Conservation (phyloP, 768 basidiomycete species). For the Boletus vermiculosoides region DNA sequence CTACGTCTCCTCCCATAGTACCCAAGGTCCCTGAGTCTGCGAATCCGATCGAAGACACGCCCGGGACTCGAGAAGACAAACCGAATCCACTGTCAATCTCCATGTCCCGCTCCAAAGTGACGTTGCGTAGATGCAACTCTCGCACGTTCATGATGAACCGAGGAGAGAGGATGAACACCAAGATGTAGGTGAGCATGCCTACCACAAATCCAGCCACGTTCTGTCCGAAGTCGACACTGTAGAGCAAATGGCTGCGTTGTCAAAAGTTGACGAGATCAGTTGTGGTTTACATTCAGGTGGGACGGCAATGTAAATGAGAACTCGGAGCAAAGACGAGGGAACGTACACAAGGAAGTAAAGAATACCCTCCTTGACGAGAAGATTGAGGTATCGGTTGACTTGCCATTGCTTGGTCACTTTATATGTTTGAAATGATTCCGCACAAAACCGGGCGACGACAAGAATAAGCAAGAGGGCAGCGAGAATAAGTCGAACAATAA, state of each 20-base stretch:
- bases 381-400: constrained; percentile 11
- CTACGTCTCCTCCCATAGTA: neutral
- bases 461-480: constrained; percentile 13
- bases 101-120: neutral
- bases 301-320: too few relatives aligned
- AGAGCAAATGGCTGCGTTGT: constrained; percentile 12
- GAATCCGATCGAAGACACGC: neutral
- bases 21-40: neutral
- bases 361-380: too few relatives aligned
- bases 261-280: neutral
- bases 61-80: too few relatives aligned
- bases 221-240: constrained; percentile 10
- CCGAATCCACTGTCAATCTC: too few relatives aligned
- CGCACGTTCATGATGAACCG: too few relatives aligned
- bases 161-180: constrained; percentile 1
- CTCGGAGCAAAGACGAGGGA: neutral
- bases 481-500: constrained; percentile 14
- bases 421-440: constrained; percentile 2
- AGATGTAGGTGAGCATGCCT: neutral
- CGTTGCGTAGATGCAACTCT: neutral
- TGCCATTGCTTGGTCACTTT: constrained; percentile 1
- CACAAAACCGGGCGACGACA: neutral
- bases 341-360: constrained; percentile 10
- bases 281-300: neutral
- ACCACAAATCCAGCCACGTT: neutral